These are phyloP conservation scores for Cystobasidium ongulense DNA, from an alignment of 768 basidiomycete species.

Conservation along the genomic window DNA sequence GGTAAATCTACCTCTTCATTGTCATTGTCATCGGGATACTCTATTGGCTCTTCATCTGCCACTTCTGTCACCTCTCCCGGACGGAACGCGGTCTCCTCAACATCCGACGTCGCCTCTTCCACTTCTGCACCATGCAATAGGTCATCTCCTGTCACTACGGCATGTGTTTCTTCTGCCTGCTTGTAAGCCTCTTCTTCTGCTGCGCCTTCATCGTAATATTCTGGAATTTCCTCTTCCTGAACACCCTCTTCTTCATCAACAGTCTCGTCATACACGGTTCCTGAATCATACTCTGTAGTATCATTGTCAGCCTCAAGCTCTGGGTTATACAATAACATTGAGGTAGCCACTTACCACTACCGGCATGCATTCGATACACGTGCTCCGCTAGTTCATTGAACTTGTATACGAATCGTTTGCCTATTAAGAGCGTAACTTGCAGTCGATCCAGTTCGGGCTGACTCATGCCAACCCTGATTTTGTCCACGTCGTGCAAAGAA, in stretches of 20 bases:
- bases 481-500: constrained; percentile 39
- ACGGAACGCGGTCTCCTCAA: neutral
- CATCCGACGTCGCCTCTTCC: neutral
- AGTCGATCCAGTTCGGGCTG: constrained; percentile 34
- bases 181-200: neutral
- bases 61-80: neutral
- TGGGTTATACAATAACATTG: neutral
- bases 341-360: constrained; percentile 13
- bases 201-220: neutral
- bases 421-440: neutral
- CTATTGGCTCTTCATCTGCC: neutral
- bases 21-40: neutral
- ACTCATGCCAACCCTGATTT: constrained; percentile 38
- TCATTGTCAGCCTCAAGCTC: neutral
- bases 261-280: constrained; percentile 11
- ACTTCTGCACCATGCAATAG: neutral
- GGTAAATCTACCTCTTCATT: neutral
- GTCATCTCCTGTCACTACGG: neutral
- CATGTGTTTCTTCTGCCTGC: neutral
- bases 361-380: constrained; percentile 24
- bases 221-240: neutral
- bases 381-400: constrained; percentile 29
- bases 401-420: constrained; percentile 17
- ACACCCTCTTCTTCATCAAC: neutral
- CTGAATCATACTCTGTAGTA: constrained; percentile 21